A percentile compares a stretch with the other conserved stretches of the same genome.
Evolutionary conservation across 2,329 filamentous ascomycete species (phyloP).

Genomic region (Trichoderma sp.): DNA sequence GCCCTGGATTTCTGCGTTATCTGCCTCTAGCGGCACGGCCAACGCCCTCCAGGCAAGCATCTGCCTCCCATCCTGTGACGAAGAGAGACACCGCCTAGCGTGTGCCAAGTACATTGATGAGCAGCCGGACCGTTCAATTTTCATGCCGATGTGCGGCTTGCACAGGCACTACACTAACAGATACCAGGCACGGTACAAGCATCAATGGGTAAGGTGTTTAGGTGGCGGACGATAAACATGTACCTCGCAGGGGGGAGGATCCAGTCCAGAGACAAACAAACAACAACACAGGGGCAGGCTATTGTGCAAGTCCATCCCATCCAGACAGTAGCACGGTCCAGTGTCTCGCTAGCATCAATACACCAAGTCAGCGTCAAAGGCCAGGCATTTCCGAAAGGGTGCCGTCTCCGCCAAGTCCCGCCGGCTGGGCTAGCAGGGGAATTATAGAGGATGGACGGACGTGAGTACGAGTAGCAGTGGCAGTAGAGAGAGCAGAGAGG

Average conservation of each 20-base stretch:
- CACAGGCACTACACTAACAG: neutral
- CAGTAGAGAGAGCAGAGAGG: neutral
- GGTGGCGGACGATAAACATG: neutral
- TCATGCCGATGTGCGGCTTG: neutral
- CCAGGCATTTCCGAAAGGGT: constrained; percentile 19
- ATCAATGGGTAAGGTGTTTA: neutral
- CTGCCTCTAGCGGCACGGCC: neutral
- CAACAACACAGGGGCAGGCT: neutral
- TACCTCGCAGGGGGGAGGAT: neutral
- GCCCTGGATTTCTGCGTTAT: neutral
- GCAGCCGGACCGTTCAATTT: neutral
- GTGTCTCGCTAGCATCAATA: constrained; percentile 1
- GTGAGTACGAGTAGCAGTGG: neutral
- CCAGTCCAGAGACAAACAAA: neutral
- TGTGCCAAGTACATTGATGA: neutral
- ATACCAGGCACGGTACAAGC: neutral
- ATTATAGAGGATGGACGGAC: neutral
- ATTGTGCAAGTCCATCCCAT: neutral
- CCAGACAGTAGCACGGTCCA: neutral
- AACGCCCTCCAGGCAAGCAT: neutral
- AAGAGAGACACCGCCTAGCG: neutral
- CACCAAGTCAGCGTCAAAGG: constrained; percentile 1
- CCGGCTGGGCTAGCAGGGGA: constrained; percentile 22
- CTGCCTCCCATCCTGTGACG: neutral
- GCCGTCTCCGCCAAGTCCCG: constrained; percentile 24